Evolutionary conservation across 2,329 filamentous ascomycete genomes (phyloP), one percentile per base, ranked within the genome.

Genomic region (Penicillium sp.): DNA sequence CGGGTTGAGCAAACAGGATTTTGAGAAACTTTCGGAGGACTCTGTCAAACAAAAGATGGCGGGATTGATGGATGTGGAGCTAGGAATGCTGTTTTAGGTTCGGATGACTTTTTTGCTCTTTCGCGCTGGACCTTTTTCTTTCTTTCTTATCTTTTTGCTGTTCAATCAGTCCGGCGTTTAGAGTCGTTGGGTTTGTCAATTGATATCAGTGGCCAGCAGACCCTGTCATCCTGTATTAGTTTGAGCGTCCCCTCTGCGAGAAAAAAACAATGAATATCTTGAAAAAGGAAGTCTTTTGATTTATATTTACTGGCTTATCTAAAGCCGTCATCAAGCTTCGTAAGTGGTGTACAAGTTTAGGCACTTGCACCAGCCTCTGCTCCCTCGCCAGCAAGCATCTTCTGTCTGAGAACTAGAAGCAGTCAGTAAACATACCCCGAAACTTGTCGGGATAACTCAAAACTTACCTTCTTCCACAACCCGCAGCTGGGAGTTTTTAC

Each of bases 381-480:
- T 55, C 72, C 68, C 60, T 79, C 76, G 61, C 77, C 77, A 50
- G 69, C 76, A 37, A 83, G 73, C 61, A 83, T 76, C 67, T 83
- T 84, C 67, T 82, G 79, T 60, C 81, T 75, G 66, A 84, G 69
- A 37, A 81, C 80, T 82, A 42, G 21, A 45, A 46, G 47, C 16
- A 25, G 51, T 70, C 66, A 71, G 68, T 60, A 52, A 55, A 27
- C 29, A 52, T 35, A 31, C n/a, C 26, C 14, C 21, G 27, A 33
- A 3, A 1, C 11, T 45, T 11, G 14, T 35, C 10, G 21, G 27
- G 26, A 48, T 8, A 44, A 25, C 43, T 49, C 13, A 8, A 59
- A 61, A 72, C 77, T 75, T 78, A 88, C 91, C 91, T 79, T 98
- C 93, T 79, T 99, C 95, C 23, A 98, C 88, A 37, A 95, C 82